Conservation (phyloP, 163 green algal genomes). For the Chlorella variabilis region DNA sequence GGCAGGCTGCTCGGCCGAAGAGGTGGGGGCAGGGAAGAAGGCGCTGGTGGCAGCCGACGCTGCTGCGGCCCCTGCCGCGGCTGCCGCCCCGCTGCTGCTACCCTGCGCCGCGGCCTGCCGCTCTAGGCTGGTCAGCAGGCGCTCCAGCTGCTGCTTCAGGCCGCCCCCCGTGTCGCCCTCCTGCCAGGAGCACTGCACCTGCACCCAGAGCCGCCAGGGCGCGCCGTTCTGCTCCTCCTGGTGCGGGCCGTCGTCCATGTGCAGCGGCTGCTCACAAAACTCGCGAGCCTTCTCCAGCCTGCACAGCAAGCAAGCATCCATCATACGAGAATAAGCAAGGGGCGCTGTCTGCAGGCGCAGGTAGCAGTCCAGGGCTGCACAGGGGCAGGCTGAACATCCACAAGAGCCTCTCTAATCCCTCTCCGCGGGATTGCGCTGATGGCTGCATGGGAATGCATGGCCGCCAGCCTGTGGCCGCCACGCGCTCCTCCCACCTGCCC, state of each 20-base stretch:
- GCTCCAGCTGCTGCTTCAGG: constrained; percentile 19
- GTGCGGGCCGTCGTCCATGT: background rate
- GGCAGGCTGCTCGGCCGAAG: too few relatives aligned
- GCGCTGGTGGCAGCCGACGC: background rate
- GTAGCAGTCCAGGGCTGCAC: too few relatives aligned
- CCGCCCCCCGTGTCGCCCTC: constrained; percentile 16
- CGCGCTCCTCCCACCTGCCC: too few relatives aligned
- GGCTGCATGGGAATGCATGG: too few relatives aligned
- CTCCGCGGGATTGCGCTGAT: too few relatives aligned
- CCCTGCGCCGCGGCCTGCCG: background rate
- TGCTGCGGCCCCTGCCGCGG: background rate
- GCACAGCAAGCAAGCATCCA: too few relatives aligned
- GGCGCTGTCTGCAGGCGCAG: too few relatives aligned
- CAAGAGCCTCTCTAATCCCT: too few relatives aligned
- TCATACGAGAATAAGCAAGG: too few relatives aligned
- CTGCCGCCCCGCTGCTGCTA: too few relatives aligned
- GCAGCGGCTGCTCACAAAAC: constrained; percentile 21
- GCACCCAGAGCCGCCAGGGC: constrained; percentile 21
- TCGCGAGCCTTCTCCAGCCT: background rate
- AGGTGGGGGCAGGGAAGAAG: constrained; percentile 1
- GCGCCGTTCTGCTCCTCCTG: background rate
- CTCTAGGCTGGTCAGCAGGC: background rate
- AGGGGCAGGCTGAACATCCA: too few relatives aligned
- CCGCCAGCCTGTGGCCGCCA: too few relatives aligned
- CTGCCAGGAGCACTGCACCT: constrained; percentile 29